Conservation (phyloP, 2,329 filamentous ascomycete genomes). For the Lecanosticta acicola region DNA sequence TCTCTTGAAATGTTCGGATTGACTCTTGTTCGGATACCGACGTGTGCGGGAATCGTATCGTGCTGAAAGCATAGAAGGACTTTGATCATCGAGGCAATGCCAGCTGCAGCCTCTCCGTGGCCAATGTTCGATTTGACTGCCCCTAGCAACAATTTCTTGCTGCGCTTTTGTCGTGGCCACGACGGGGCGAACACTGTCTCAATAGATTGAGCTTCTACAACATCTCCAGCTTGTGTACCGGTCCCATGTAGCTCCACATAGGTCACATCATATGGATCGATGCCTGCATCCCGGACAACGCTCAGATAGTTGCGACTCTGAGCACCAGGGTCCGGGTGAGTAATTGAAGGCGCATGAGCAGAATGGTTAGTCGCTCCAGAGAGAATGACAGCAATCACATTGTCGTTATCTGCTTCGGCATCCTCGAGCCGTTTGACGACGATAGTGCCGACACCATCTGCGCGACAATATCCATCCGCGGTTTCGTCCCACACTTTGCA, state of each 20-base stretch:
- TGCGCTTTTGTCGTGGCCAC: too few relatives aligned
- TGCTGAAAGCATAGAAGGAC: constrained; percentile 53
- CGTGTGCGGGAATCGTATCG: not conserved
- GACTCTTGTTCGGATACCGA: not conserved
- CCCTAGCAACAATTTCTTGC: constrained; percentile 19
- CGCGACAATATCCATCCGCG: constrained; percentile 32
- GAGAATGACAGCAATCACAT: constrained; percentile 16
- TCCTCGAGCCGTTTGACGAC: constrained; percentile 32
- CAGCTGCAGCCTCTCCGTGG: constrained; percentile 27
- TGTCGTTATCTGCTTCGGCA: constrained; percentile 32
- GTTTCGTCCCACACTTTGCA: constrained; percentile 27
- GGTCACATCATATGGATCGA: constrained; percentile 12
- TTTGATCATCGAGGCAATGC: constrained; percentile 56
- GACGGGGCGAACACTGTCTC: constrained; percentile 11
- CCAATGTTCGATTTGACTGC: constrained; percentile 29
- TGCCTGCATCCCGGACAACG: constrained; percentile 12
- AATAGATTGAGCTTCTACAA: constrained; percentile 14
- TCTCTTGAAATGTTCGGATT: constrained; percentile 32
- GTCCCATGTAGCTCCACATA: constrained; percentile 21
- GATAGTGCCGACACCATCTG: constrained; percentile 24
- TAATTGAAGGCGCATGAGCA: constrained; percentile 15
- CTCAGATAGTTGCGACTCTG: constrained; percentile 6
- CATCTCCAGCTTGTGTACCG: constrained; percentile 17
- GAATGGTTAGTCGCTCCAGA: constrained; percentile 13
- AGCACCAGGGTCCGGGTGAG: constrained; percentile 18